Evolutionary conservation across 106 monocot genomes (phyloP).

Genomic region (Gastrodia elata): DNA sequence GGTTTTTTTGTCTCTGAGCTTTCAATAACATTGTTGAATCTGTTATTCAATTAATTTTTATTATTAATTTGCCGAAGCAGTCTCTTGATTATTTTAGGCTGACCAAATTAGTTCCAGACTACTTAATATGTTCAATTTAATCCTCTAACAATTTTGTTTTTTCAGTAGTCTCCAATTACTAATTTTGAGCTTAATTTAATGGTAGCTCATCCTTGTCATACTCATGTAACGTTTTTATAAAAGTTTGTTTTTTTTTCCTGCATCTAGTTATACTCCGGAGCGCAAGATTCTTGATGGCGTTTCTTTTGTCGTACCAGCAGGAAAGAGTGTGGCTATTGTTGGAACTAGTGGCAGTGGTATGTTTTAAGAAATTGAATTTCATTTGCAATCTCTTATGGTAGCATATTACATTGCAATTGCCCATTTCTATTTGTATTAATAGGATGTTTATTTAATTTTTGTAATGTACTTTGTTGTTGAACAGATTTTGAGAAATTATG

Average conservation of each 20-base stretch:
- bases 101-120: too few species aligned
- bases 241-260: background rate
- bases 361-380: background rate
- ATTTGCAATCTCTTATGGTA: background rate
- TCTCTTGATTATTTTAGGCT: too few species aligned
- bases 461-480: background rate
- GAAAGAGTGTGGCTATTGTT: constrained; percentile 90
- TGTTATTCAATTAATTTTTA: background rate
- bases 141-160: too few species aligned
- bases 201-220: too few species aligned
- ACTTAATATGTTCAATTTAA: too few species aligned
- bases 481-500: background rate
- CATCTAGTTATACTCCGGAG: constrained; percentile 65
- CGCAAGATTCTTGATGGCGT: constrained; percentile 93
- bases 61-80: too few species aligned
- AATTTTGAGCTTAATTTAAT: too few species aligned
- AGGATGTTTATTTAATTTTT: background rate
- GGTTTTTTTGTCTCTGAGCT: background rate
- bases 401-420: background rate
- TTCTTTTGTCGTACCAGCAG: constrained; percentile 86
- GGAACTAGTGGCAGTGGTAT: constrained; percentile 98
- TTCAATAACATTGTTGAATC: background rate
- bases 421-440: background rate
- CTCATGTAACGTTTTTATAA: too few species aligned
- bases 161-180: too few species aligned